Evolutionary conservation across 1,139 yeast species (phyloP).

Genomic region (Suhomyces terraborum): DNA sequence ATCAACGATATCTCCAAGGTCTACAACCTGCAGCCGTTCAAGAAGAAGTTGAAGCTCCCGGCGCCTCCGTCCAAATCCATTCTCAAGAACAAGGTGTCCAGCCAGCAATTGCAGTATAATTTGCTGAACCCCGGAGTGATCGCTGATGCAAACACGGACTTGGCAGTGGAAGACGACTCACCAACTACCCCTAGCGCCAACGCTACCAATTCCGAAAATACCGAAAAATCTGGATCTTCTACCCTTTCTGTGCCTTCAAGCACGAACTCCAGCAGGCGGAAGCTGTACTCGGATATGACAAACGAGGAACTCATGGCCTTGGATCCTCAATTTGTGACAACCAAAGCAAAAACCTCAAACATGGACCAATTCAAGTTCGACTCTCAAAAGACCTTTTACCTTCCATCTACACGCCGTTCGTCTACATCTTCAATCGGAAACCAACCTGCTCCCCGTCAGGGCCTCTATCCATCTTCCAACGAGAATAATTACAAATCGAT

Average conservation of each 20-base stretch:
- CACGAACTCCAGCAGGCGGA: conserved; percentile 47
- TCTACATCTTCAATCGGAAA: conserved; percentile 6
- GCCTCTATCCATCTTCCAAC: conserved; percentile 36
- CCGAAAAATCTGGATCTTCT: background rate
- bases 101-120: conserved; percentile 23
- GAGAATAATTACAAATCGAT: conserved; percentile 46
- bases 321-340: conserved; percentile 54
- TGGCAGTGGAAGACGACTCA: conserved; percentile 4
- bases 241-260: too few species aligned
- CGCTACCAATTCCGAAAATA: background rate
- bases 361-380: conserved; percentile 46
- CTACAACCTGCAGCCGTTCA: conserved; percentile 17
- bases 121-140: conserved; percentile 11
- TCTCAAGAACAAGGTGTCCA: conserved; percentile 40
- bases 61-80: conserved; percentile 45
- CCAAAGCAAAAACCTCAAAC: conserved; percentile 35
- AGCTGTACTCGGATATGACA: conserved; percentile 64
- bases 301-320: conserved; percentile 62
- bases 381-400: conserved; percentile 39
- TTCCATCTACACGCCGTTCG: conserved; percentile 21
- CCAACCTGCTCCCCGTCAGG: conserved; percentile 14
- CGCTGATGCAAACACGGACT: conserved; percentile 21
- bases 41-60: conserved; percentile 25
- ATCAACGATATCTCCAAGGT: conserved; percentile 21
- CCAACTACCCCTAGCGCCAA: conserved; percentile 6